A percentile compares a stretch with the other conserved stretches of the same genome.
Evolutionary conservation across 441 rosid genomes (phyloP).

Genomic region (Jatropha podagrica): DNA sequence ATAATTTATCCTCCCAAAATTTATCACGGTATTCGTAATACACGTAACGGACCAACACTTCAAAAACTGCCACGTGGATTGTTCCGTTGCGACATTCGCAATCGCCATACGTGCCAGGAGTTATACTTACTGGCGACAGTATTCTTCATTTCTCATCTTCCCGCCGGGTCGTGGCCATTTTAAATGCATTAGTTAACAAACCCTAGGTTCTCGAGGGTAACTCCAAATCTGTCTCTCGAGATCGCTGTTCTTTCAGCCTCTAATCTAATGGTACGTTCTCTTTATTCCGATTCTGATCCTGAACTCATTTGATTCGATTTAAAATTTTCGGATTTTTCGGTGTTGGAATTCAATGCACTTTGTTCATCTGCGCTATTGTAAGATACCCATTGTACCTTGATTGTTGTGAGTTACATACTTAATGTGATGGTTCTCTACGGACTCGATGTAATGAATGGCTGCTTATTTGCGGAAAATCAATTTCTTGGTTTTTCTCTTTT

Average conservation of each 20-base stretch:
- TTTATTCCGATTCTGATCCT: not conserved
- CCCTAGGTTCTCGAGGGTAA: not conserved
- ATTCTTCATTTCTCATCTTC: not conserved
- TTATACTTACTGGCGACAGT: not conserved
- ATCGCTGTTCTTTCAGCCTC: not conserved
- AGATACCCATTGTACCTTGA: not conserved
- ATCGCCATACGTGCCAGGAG: not conserved
- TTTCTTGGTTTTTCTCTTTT: not conserved
- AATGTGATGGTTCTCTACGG: not conserved
- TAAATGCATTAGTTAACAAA: not conserved
- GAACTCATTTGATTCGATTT: not conserved
- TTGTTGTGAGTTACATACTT: not conserved
- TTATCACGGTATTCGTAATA: too few relatives aligned
- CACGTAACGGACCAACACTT: not conserved
- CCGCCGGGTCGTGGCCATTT: not conserved
- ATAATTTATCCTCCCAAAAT: too few relatives aligned
- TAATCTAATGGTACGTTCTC: conserved; percentile 1
- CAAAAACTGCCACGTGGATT: not conserved
- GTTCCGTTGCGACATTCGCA: not conserved
- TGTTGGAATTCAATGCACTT: not conserved
- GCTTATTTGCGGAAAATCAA: not conserved
- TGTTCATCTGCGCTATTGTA: not conserved
- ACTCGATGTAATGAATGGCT: not conserved
- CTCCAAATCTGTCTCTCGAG: not conserved
- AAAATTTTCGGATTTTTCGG: not conserved